phyloP scores from a whole-genome alignment of 2,329 filamentous ascomycete species.

The Colletotrichum plurivorum region DNA sequence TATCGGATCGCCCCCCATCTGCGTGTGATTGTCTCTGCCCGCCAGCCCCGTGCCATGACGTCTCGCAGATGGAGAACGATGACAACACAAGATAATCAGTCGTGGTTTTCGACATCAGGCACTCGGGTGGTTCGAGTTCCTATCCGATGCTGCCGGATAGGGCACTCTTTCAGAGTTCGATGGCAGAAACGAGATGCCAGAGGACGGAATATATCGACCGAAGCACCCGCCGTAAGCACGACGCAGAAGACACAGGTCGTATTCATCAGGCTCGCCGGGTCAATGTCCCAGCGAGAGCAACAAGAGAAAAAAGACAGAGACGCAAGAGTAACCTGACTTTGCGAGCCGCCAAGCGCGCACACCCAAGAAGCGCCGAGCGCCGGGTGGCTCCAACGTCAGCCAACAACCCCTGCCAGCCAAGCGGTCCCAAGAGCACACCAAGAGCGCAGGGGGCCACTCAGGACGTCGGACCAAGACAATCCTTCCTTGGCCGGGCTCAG shows the following conservation, averaged over 20 bases:
- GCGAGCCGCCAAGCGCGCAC: conserved; percentile 30
- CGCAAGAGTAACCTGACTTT: conserved; percentile 12
- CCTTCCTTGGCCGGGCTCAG: conserved; percentile 21
- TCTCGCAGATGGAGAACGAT: not conserved
- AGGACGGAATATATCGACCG: not conserved
- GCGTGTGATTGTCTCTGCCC: not conserved
- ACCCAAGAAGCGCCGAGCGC: conserved; percentile 35
- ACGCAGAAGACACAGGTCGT: not conserved
- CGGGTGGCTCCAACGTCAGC: conserved; percentile 16
- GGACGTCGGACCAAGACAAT: conserved; percentile 18
- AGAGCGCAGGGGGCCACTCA: conserved; percentile 15
- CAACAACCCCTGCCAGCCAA: conserved; percentile 28
- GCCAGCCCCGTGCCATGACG: not conserved
- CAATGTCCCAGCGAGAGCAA: not conserved
- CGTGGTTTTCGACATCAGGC: too few species aligned
- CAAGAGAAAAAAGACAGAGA: not conserved
- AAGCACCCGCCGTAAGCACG: not conserved
- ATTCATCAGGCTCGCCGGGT: not conserved
- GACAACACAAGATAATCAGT: not conserved
- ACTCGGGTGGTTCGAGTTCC: not conserved
- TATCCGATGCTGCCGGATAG: not conserved
- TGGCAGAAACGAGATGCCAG: not conserved
- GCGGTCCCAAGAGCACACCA: conserved; percentile 27
- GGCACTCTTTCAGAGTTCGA: not conserved
- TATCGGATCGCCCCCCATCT: not conserved